phyloP scores from a whole-genome alignment of 768 basidiomycete genomes.

The Sporobolomyces pararoseus region DNA sequence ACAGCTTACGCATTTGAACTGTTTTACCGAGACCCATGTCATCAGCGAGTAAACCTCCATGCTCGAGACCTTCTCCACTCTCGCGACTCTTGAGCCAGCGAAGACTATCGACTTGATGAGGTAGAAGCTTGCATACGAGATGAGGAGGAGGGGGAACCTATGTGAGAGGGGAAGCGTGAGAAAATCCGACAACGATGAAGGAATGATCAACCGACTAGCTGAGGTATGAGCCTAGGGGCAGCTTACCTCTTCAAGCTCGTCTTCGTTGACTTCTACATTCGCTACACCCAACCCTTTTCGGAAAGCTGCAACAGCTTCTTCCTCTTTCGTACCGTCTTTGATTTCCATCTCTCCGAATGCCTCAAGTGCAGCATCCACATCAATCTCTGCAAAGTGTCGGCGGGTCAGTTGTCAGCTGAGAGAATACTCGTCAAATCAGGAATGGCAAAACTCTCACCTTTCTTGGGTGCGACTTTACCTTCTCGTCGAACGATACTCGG shows the following conservation, averaged over 20 bases:
- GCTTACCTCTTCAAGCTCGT: slow-evolving; percentile 5
- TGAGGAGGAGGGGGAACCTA: slow-evolving; percentile 5
- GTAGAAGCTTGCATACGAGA: slow-evolving; percentile 23
- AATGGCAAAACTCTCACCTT: not conserved
- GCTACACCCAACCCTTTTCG: slow-evolving; percentile 21
- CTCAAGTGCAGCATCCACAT: slow-evolving; percentile 24
- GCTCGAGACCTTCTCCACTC: slow-evolving; percentile 54
- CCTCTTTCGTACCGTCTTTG: slow-evolving; percentile 1
- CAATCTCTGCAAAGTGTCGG: not conserved
- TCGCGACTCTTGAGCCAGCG: slow-evolving; percentile 86
- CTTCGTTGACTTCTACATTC: slow-evolving; percentile 14
- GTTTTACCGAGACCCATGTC: slow-evolving; percentile 61
- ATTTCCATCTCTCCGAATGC: slow-evolving; percentile 14
- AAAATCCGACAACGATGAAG: too few species aligned
- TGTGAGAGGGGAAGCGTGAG: not conserved
- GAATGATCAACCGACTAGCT: not conserved
- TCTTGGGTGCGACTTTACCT: not conserved
- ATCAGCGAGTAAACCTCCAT: slow-evolving; percentile 60
- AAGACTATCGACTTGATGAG: slow-evolving; percentile 69
- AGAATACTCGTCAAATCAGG: not conserved
- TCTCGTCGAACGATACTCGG: not conserved
- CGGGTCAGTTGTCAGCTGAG: too few species aligned
- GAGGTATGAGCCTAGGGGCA: not conserved
- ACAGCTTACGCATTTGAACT: slow-evolving; percentile 65
- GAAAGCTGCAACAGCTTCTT: slow-evolving; percentile 27